Base-by-base conservation (phyloP, 2,329 filamentous ascomycete genomes). In the Colletotrichum salicis region DNA sequence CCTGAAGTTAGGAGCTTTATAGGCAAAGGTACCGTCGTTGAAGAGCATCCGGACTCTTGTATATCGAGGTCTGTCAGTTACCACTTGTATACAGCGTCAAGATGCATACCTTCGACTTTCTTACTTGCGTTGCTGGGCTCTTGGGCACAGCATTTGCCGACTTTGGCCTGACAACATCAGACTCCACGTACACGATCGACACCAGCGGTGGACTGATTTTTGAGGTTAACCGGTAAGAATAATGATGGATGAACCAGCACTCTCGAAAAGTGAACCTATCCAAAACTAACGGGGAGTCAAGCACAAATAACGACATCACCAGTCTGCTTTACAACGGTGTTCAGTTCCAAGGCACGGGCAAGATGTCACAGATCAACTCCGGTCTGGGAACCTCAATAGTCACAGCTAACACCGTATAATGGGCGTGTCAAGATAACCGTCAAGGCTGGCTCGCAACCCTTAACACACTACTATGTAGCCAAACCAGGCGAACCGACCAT, bases 281-380 rank as follows among this genome's bases (percentile, higher is more conserved):
- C 4, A 5, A 15, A 37, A 2, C 48, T 73, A 27, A 71, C 3
- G 19, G 83, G 1, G 83, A 89, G 54, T 84, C 80, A 48, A 82
- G 84, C 54, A 82, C 82, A 12, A 91, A 82, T 76, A 91, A 90
- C 75, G 90, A 92, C 74, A 89, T 92, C 77, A 90, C 85, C 11
- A 91, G 89, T 0, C 88, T 92, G 77, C 85, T 86, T 60, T 88
- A 83, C 74, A 83, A 84, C 37, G 83, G 83, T 52, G 79, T 83
- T 15, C 83, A 89, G 69, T 80, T 86, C 15, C 87, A 88, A 75
- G 85, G 84, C 33, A 73, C 79, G 1, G 77, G 77, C 57, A 83
- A 82, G 45, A 82, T 80, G 11, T 86, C 86, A 5, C 86, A 88
- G 48, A 87, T 89, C 57, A 82, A 81, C 24, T 88, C 86, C 19